These are phyloP conservation scores for Ramaria sp. DNA, from an alignment of 768 basidiomycete genomes.

Conservation along the genomic window DNA sequence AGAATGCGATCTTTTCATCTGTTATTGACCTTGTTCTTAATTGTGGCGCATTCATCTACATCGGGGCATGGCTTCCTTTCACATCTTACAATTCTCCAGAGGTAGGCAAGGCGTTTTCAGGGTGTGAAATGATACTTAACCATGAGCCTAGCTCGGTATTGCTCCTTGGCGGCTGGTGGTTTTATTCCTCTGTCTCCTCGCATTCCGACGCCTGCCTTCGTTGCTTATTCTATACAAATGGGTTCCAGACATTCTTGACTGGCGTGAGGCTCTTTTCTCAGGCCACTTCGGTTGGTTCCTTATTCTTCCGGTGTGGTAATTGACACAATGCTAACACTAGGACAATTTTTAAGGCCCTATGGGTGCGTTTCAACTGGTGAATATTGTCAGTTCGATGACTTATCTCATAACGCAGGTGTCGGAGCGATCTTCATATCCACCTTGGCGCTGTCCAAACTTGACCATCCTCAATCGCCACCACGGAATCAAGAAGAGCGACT, in stretches of 20 bases:
- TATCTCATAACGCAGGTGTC: slow-evolving; percentile 3
- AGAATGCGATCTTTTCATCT: slow-evolving; percentile 80
- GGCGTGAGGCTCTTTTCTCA: slow-evolving; percentile 81
- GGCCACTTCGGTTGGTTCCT: slow-evolving; percentile 72
- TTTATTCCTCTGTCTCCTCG: slow-evolving; percentile 56
- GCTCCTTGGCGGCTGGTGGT: slow-evolving; percentile 61
- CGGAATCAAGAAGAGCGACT: slow-evolving; percentile 61
- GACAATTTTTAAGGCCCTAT: slow-evolving; percentile 35
- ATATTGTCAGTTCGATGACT: neutral
- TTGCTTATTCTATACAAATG: slow-evolving; percentile 69
- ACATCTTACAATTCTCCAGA: slow-evolving; percentile 21
- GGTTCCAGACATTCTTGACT: slow-evolving; percentile 78
- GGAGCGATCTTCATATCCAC: slow-evolving; percentile 77
- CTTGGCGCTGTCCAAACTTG: slow-evolving; percentile 53
- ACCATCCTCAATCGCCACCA: slow-evolving; percentile 48
- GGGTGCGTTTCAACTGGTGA: slow-evolving; percentile 54
- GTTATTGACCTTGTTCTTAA: slow-evolving; percentile 85
- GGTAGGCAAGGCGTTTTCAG: slow-evolving; percentile 11
- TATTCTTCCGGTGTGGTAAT: neutral
- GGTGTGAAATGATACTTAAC: neutral
- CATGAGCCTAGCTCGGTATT: slow-evolving; percentile 35
- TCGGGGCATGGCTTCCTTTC: slow-evolving; percentile 71
- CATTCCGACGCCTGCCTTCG: slow-evolving; percentile 71
- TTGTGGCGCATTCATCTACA: slow-evolving; percentile 72
- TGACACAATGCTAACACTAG: neutral